A percentile compares a stretch with the other conserved stretches of the same genome.
Evolutionary conservation across 148 eudicot genomes (phyloP).

Genomic region (Arbutus unedo): DNA sequence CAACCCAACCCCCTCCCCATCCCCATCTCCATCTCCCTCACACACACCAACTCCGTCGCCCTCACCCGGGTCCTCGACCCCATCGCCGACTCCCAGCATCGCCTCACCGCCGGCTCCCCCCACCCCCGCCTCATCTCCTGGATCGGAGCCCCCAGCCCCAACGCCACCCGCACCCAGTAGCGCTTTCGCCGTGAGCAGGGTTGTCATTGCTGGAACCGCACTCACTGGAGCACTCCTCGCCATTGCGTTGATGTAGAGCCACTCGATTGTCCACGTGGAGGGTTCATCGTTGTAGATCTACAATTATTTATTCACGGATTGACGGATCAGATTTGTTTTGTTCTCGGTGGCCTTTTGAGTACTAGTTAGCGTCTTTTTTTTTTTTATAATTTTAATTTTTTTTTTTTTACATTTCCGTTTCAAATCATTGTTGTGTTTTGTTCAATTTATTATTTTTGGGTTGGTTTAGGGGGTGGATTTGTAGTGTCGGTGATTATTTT

Average conservation of each 20-base stretch:
- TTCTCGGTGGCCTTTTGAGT: not conserved
- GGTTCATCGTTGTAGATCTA: conserved; percentile 11
- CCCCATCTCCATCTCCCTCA: not conserved
- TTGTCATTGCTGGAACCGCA: conserved; percentile 30
- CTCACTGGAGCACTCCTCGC: conserved; percentile 29
- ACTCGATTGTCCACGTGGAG: conserved; percentile 18
- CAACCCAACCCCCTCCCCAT: conserved; percentile 22
- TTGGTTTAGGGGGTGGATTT: not conserved
- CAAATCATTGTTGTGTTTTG: not conserved
- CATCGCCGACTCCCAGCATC: not conserved
- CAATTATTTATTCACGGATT: not conserved
- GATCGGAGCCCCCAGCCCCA: not conserved
- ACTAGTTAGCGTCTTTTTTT: not conserved
- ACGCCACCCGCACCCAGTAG: conserved; percentile 13
- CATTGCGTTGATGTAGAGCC: conserved; percentile 31
- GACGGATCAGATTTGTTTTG: conserved; percentile 28
- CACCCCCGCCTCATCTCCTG: not conserved
- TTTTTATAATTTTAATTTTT: no score
- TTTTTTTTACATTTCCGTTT: no score
- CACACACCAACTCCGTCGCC: not conserved
- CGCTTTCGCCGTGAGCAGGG: conserved; percentile 19
- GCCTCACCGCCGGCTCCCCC: conserved; percentile 14
- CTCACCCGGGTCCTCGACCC: conserved; percentile 4
- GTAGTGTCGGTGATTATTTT: conserved; percentile 14
- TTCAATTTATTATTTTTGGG: not conserved